Evolutionary conservation across 2,329 filamentous ascomycete genomes (phyloP), one percentile per base, ranked within the genome.

Genomic region (Triangularia setosa): DNA sequence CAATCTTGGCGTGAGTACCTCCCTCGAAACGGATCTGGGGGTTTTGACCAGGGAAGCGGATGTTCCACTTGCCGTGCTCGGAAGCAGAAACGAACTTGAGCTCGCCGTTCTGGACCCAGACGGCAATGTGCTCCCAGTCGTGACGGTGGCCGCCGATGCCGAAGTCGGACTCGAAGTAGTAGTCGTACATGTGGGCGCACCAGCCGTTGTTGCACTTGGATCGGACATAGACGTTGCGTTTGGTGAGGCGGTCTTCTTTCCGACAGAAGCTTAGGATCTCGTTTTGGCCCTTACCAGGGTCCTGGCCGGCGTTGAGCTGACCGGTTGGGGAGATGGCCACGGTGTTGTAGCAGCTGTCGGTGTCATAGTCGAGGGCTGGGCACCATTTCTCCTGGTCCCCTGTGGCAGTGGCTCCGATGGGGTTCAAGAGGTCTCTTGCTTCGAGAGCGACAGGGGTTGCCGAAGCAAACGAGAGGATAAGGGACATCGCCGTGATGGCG

Each of bases 101-200:
- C 27, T 61, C 56, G 56, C 63, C 62, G 61, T 70, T 60, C 18
- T 65, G 61, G 9, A 69, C 69, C 72, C 72, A 75, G 9, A 74
- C 55, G 62, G 44, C 55, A 73, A 52, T 67, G 62, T 73, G 69
- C 68, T 74, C 71, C 72, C 73, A 74, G 67, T 74, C 73, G 65
- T 79, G 74, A 11, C 70, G 70, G 68, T 78, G 77, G 9, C 74
- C 74, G 9, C 70, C 70, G 56, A 71, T 70, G 57, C 72, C 65
- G 5, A 70, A 62, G 69, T 78, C 77, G 71, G 78, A 78, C 64
- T 79, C 77, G 61, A 79, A 79, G 69, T 78, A 79, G 68, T 79
- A 78, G 66, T 73, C 76, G 69, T 79, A 79, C 18, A 78, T 48
- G 68, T 76, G 72, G 5, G 72, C 77, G 69, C 78, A 79, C 76